Evolutionary conservation across 345 rosid genomes (phyloP), one percentile per base, ranked within the genome.

Genomic region (Camelina hispida): DNA sequence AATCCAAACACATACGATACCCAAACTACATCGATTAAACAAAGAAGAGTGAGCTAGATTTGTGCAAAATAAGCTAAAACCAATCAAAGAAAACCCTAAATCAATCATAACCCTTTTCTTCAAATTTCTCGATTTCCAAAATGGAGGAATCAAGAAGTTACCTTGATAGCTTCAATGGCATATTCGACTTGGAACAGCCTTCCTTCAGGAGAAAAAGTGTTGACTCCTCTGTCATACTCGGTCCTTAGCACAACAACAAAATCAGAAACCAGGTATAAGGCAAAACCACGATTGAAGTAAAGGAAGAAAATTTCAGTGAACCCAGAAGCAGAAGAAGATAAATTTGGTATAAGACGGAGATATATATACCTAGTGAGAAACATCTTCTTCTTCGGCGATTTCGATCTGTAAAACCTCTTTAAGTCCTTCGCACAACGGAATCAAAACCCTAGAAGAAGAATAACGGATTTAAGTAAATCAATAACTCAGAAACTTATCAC

Each of bases 121-220:
- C 67, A 56, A 48, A 10, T 13, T 13, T 46, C 18, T 46, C 5
- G 38, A 7, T 20, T 60, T 51, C 6, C 30, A 62, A 23, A 23
- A 23, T 23, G 9, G 11, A 3, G 9, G 12, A 62, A 44, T 3
- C 13, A 12, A 66, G 4, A 25, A 5, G 43, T 62, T 79, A 95
- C 99, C 97, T 92, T 95, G 83, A 95, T 92, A 69, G 99, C 97
- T 84, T 95, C 97, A 75, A 95, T 92, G 30, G 99, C 99, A 80
- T 95, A 95, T 71, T 95, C 99, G 9, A 95, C 99, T 76, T 95
- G 99, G 81, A 95, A 92, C 54, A 95, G 79, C 74, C 99, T 77
- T 13, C 99, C 99, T 81, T 95, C 97, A 0, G 99, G 97, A 71
- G 99, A 95, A 77, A 95, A 95, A 56, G 99, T 95, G 88, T 95